phyloP scores from a whole-genome alignment of 2,329 filamentous ascomycete species.

The Sclerotinia minor region DNA sequence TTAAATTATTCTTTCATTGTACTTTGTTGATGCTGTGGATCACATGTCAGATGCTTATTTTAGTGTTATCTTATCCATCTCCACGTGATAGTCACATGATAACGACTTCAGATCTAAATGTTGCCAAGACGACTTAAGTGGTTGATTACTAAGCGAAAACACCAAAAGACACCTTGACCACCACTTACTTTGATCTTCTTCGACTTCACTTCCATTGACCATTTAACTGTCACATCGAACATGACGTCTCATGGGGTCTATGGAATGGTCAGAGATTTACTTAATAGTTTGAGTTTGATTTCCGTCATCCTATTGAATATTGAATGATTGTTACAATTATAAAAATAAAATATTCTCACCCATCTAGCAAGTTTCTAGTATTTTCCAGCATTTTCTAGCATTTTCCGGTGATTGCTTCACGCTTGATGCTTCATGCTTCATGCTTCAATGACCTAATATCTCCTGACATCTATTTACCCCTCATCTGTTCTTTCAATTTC shows the following conservation, averaged over 20 bases:
- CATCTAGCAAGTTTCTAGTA: slow-evolving; percentile 14
- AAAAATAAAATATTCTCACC: neutral
- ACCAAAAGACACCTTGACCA: neutral
- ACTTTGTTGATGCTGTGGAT: too few species aligned
- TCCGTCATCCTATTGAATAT: neutral
- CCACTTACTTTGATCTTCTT: neutral
- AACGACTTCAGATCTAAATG: neutral
- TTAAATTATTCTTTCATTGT: too few species aligned
- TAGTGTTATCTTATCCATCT: too few species aligned
- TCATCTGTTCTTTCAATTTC: slow-evolving; percentile 14
- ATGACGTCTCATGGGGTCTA: neutral
- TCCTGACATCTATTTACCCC: slow-evolving; percentile 7
- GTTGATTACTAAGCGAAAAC: neutral
- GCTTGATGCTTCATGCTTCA: slow-evolving; percentile 9
- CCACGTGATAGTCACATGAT: neutral
- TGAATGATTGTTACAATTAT: neutral
- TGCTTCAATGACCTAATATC: slow-evolving; percentile 13
- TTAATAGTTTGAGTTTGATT: neutral
- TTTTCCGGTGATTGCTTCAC: slow-evolving; percentile 10
- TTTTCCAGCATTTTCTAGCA: slow-evolving; percentile 11
- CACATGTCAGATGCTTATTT: too few species aligned
- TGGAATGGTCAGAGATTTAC: neutral
- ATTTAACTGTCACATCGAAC: neutral
- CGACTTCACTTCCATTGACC: neutral
- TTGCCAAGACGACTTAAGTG: neutral